Conservation (phyloP, 176 grass and related monocot genomes). For the Aegilops bicornis region DNA sequence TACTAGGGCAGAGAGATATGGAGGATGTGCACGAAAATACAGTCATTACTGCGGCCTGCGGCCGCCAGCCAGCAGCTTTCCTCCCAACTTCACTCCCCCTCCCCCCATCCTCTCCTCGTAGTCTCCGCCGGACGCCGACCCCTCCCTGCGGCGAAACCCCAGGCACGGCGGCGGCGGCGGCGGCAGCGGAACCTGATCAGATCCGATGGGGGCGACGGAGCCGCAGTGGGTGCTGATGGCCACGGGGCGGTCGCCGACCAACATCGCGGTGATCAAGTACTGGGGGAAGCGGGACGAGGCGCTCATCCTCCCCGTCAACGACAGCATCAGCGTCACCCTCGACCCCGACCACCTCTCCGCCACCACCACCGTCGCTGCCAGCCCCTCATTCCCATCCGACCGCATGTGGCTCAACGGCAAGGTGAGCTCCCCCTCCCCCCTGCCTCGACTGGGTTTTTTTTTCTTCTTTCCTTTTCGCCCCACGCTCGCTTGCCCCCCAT, state of each 20-base stretch:
- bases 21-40: neutral
- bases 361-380: conserved; percentile 82
- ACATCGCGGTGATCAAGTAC: conserved; percentile 98
- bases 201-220: conserved; percentile 20
- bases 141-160: neutral
- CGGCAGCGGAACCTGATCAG: neutral
- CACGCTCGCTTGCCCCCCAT: neutral
- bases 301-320: conserved; percentile 88
- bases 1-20: too few relatives aligned
- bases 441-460: neutral
- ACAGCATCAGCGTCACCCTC: conserved; percentile 94
- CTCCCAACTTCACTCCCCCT: neutral
- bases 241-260: conserved; percentile 80
- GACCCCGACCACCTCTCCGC: conserved; percentile 91
- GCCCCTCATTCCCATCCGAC: conserved; percentile 73
- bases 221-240: conserved; percentile 78
- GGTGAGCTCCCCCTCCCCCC: conserved; percentile 21
- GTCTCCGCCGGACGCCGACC: neutral
- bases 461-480: neutral
- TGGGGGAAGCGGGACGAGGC: conserved; percentile 96
- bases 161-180: neutral
- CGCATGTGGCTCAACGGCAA: conserved; percentile 98
- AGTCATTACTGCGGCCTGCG: neutral
- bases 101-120: conserved; percentile 11
- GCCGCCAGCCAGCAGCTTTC: neutral